Evolutionary conservation across 768 basidiomycete genomes (phyloP).

Genomic region (Lactifluus subvellereus): DNA sequence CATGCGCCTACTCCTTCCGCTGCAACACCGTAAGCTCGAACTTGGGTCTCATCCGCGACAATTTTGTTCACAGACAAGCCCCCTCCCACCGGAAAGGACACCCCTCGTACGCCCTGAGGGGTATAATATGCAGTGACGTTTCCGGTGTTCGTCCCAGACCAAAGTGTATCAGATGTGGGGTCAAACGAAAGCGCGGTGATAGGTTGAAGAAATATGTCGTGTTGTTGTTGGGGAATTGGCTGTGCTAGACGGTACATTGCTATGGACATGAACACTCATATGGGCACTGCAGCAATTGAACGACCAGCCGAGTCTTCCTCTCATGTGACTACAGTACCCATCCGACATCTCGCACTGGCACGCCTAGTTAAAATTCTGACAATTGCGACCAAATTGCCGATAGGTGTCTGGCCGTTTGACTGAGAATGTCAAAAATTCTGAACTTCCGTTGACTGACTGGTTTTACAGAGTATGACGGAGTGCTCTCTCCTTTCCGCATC

Average conservation of each 20-base stretch:
- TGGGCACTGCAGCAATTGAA: neutral
- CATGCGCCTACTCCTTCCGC: conserved; percentile 69
- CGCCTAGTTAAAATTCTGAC: too few relatives aligned
- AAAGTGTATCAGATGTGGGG: conserved; percentile 83
- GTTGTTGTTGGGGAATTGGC: conserved; percentile 27
- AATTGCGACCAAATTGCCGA: too few relatives aligned
- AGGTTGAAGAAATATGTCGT: conserved; percentile 37
- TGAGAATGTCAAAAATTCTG: too few relatives aligned
- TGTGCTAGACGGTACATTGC: conserved; percentile 25
- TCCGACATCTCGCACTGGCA: too few relatives aligned
- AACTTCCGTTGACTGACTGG: too few relatives aligned
- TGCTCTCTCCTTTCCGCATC: too few relatives aligned
- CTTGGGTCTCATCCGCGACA: conserved; percentile 69
- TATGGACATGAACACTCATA: conserved; percentile 16
- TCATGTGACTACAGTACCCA: neutral
- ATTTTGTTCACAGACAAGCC: conserved; percentile 68
- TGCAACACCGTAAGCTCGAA: conserved; percentile 57
- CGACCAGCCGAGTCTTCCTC: neutral
- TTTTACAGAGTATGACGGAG: too few relatives aligned
- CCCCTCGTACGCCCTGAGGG: conserved; percentile 56
- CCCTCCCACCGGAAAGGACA: conserved; percentile 68
- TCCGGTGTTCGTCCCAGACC: conserved; percentile 75
- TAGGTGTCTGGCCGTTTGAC: too few relatives aligned
- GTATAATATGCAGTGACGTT: conserved; percentile 64
- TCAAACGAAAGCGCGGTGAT: conserved; percentile 83